A percentile compares a stretch with the other conserved stretches of the same genome.
Conservation (phyloP, 805 yeast genomes). For the Starmera quercuum region DNA sequence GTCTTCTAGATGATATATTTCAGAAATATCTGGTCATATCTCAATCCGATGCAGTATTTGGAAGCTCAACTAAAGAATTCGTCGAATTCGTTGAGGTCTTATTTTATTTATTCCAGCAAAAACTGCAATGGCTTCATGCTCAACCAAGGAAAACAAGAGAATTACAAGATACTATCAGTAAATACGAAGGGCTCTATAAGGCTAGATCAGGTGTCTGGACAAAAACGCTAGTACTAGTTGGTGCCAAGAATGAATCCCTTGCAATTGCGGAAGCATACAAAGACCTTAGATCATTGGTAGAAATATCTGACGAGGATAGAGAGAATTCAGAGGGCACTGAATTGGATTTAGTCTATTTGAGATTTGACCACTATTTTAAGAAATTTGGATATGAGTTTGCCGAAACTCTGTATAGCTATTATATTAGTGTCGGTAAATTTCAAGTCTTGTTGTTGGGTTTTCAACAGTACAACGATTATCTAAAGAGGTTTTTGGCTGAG, state of each 20-base stretch:
- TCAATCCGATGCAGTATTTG: constrained; percentile 3
- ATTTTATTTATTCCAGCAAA: constrained; percentile 31
- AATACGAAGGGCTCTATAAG: constrained; percentile 15
- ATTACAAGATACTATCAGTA: constrained; percentile 12
- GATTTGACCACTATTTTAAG: constrained; percentile 46
- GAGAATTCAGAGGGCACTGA: constrained; percentile 15
- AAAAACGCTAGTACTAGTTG: constrained; percentile 40
- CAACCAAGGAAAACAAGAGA: constrained; percentile 14
- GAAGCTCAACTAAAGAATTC: constrained; percentile 17
- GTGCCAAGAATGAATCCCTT: constrained; percentile 46
- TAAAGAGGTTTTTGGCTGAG: constrained; percentile 45
- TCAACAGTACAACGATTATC: constrained; percentile 39
- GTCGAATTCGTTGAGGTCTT: constrained; percentile 31
- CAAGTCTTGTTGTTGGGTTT: constrained; percentile 50
- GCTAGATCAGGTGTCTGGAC: constrained; percentile 49
- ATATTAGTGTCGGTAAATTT: constrained; percentile 43
- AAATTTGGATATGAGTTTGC: constrained; percentile 69
- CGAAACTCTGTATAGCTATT: constrained; percentile 48
- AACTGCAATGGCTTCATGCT: constrained; percentile 23
- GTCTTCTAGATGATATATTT: constrained; percentile 34
- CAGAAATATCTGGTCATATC: constrained; percentile 18
- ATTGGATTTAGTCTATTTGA: constrained; percentile 7
- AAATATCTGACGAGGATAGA: constrained; percentile 38
- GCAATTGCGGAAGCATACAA: constrained; percentile 55
- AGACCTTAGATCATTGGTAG: constrained; percentile 60